These are phyloP conservation scores for Chlorella sp. DNA, from an alignment of 139 green algal genomes.

Conservation along the genomic window DNA sequence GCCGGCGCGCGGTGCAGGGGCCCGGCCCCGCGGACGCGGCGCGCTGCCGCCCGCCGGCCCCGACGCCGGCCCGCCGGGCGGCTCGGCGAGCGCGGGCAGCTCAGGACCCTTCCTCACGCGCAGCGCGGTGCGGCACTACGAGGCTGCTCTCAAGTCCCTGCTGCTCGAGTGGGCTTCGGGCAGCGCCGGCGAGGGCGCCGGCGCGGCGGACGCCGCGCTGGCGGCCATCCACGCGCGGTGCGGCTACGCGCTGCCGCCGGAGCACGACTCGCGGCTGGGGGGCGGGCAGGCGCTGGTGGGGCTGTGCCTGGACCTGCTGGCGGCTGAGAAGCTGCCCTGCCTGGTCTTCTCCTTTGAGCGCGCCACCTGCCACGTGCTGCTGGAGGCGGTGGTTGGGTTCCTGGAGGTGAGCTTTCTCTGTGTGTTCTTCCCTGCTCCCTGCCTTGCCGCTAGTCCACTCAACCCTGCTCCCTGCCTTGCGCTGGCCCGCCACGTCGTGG, in stretches of 20 bases:
- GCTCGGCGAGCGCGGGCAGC: not conserved
- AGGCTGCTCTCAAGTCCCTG: not conserved
- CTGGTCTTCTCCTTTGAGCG: conserved; percentile 49
- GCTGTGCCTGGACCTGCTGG: conserved; percentile 27
- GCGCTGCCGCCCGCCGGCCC: no score
- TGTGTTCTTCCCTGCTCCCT: no score
- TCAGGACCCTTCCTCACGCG: not conserved
- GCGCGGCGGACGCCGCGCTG: not conserved
- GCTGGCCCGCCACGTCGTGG: no score
- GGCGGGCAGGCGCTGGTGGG: conserved; percentile 17
- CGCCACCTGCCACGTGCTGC: conserved; percentile 13
- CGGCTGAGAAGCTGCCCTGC: conserved; percentile 31
- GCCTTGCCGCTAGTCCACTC: no score
- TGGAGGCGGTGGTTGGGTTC: conserved; percentile 13
- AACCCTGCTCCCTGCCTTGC: no score
- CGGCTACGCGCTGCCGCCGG: not conserved
- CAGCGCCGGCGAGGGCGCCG: not conserved
- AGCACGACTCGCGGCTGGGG: not conserved
- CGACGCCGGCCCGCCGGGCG: not conserved
- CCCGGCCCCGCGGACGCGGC: no score
- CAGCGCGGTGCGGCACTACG: not conserved
- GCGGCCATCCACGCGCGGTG: not conserved
- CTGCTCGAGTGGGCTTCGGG: conserved; percentile 2
- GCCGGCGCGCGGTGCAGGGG: no score
- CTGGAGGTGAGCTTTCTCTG: conserved; percentile 10